Base-by-base conservation (phyloP, 2,329 filamentous ascomycete genomes). In the Biscogniauxia mediterranea region DNA sequence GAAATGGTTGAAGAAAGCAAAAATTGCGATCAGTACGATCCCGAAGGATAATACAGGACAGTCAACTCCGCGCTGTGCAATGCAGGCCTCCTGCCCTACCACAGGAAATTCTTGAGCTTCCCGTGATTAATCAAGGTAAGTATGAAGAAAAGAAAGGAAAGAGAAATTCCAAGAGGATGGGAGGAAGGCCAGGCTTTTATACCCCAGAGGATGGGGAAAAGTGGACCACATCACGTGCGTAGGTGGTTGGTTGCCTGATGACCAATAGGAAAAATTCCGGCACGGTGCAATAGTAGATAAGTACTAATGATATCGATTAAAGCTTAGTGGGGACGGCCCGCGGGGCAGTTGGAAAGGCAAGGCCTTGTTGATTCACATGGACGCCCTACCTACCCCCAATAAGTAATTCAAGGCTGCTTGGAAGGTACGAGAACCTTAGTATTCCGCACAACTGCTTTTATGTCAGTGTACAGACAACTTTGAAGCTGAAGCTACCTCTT, bases 41-140 rank as follows among this genome's bases (percentile, higher is more conserved):
- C 77, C 76, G 76, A 81, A 81, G 78, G 79, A 77, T 79, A 81
- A 80, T 81, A 75, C 77, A 81, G 76, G 69, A 69, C 73, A 73
- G 74, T 75, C 72, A 74, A 79, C 78, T 75, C 80, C 80, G 76
- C 80, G 79, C 71, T 80, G 80, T 83, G 80, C 80, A 80, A 81
- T 83, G 80, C 79, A 82, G 80, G 78, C 75, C 75, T 75, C 73
- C 77, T 75, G 69, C 69, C 70, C 77, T 80, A 75, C 73, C 69
- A 66, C 61, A 69, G 69, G 70, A 74, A 65, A 70, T 77, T 79
- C 77, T 66, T 82, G 80, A 82, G 73, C 80, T 71, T 72, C 72
- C 69, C 66, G 66, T 63, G 69, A 71, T 75, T 73, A 72, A 75
- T 76, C 74, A 82, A 82, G 79, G 78, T 81, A 82, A 81, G 80